Evolutionary conservation across 2,329 filamentous ascomycete species (phyloP).

Genomic region (Dissoconium aciculare): DNA sequence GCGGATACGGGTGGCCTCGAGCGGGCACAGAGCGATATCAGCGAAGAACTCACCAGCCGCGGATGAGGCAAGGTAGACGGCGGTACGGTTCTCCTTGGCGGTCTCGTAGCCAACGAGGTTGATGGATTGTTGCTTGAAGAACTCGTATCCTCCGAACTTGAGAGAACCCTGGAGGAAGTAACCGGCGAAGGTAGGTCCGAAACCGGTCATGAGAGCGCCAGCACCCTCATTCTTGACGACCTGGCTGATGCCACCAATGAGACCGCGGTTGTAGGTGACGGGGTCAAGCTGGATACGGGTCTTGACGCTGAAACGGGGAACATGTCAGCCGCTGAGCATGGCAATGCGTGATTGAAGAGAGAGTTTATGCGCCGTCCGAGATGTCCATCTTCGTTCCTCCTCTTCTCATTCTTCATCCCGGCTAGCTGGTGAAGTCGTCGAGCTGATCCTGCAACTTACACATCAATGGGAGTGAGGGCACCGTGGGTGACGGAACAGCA

Average conservation of each 20-base stretch:
- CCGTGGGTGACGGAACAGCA: constrained; percentile 98
- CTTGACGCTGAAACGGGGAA: constrained; percentile 55
- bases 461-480: constrained; percentile 92
- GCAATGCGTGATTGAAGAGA: too few species aligned
- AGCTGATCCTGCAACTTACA: constrained; percentile 78
- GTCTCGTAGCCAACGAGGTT: constrained; percentile 63
- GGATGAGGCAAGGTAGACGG: constrained; percentile 58
- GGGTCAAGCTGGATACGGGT: constrained; percentile 90
- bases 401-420: not conserved
- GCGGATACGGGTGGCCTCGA: constrained; percentile 87
- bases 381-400: too few species aligned
- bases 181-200: constrained; percentile 71
- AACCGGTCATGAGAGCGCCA: constrained; percentile 71
- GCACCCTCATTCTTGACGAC: constrained; percentile 73
- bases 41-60: constrained; percentile 45
- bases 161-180: constrained; percentile 91
- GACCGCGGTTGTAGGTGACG: constrained; percentile 71
- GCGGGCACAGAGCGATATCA: constrained; percentile 74
- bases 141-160: constrained; percentile 91
- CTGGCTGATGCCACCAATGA: constrained; percentile 75
- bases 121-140: constrained; percentile 89
- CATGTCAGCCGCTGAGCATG: constrained; percentile 11
- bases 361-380: too few species aligned
- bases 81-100: constrained; percentile 62
- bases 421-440: too few species aligned